Evolutionary conservation across 345 rosid species (phyloP), one percentile per base, ranked within the genome.

Genomic region (Euclidium syriacum): DNA sequence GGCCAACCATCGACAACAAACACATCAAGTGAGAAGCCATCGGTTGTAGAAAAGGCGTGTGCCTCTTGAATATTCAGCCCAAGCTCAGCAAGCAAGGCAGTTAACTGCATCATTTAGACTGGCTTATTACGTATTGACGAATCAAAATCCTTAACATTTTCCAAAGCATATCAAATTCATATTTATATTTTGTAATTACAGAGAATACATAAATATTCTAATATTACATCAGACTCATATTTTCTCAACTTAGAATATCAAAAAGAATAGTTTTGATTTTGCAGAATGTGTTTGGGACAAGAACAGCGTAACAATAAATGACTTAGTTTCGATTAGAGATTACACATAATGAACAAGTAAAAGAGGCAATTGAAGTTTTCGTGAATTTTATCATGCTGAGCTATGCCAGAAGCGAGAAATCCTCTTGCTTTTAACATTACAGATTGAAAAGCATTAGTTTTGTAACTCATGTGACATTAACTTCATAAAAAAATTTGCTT

Each of bases 1-100:
- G 88, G 96, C 99, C 97, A 94, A 75, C 99, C 97, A 64, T 94
- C 99, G 74, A 94, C 97, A 53, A 94, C 97, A 77, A 94, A 94
- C 63, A 90, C 97, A 81, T 94, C 99, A 24, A 94, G 79, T 42
- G 99, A 94, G 77, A 73, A 94, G 52, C 99, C 97, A 68, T 94
- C 95, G 7, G 73, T 81, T 3, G 99, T 90, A 58, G 99, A 94
- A 79, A 94, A 90, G 30, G 81, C 99, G 65, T 94, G 99, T 10
- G 99, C 99, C 79, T 94, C 99, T 77, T 86, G 97, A 75, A 94
- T 94, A 79, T 94, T 94, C 61, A 94, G 80, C 70, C 91, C 99
- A 69, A 87, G 77, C 59, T 94, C 95, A 63, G 95, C 86, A 30
- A 94, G 90, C 64, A 90, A 79, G 44, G 96, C 71, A 58, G 99